Evolutionary conservation across 163 green algal species (phyloP).

Genomic region (Scenedesmus sp.): DNA sequence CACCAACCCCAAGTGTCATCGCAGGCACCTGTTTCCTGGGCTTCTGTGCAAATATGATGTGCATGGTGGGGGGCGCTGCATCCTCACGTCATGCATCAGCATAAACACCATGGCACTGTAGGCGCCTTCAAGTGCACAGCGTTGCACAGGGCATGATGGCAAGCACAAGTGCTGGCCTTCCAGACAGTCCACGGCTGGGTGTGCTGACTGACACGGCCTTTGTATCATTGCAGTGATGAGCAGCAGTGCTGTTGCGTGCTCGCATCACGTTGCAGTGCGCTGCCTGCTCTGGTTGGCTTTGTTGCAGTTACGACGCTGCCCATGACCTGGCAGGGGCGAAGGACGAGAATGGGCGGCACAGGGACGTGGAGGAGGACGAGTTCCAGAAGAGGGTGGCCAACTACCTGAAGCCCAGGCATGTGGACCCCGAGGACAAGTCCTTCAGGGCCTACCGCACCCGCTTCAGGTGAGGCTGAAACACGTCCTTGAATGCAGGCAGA

Average conservation of each 20-base stretch:
- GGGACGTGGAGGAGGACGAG: conserved; percentile 41
- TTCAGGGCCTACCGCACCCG: conserved; percentile 18
- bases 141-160: too few relatives aligned
- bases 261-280: background rate
- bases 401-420: background rate
- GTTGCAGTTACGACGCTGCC: conserved; percentile 7
- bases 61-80: too few relatives aligned
- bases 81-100: too few relatives aligned
- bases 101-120: too few relatives aligned
- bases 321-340: background rate
- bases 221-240: too few relatives aligned
- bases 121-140: too few relatives aligned
- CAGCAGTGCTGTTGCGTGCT: too few relatives aligned
- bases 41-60: background rate
- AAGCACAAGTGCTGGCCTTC: too few relatives aligned
- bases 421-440: conserved; percentile 36
- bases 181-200: too few relatives aligned
- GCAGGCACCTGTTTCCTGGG: background rate
- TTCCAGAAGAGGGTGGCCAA: conserved; percentile 41
- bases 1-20: too few relatives aligned
- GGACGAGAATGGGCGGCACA: background rate
- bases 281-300: background rate
- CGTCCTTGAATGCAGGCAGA: too few relatives aligned
- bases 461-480: background rate
- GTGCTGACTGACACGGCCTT: too few relatives aligned